Conservation (phyloP, 176 grass and related monocot genomes). For the Canna indica region DNA sequence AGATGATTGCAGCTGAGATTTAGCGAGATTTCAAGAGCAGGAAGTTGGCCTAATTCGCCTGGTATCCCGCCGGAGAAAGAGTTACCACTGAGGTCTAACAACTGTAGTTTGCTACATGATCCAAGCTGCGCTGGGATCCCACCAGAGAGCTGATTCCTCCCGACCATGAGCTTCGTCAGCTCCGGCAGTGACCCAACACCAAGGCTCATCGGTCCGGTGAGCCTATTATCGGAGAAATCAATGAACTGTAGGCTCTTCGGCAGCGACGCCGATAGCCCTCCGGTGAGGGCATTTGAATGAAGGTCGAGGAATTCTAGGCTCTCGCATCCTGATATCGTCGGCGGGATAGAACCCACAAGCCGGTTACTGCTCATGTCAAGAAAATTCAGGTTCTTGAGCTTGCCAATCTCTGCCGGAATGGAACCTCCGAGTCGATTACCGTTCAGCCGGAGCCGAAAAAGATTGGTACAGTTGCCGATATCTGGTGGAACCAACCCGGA, state of each 20-base stretch:
- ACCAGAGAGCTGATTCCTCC: constrained; percentile 51
- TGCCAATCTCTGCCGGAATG: constrained; percentile 62
- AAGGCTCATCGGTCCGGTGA: constrained; percentile 42
- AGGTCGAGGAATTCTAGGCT: constrained; percentile 86
- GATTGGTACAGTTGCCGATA: constrained; percentile 77
- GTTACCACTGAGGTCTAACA: constrained; percentile 73
- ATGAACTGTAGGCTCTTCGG: constrained; percentile 69
- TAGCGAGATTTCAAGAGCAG: constrained; percentile 67
- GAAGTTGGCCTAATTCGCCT: constrained; percentile 56
- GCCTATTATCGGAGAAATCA: constrained; percentile 68
- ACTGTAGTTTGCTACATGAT: constrained; percentile 72
- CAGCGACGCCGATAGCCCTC: constrained; percentile 45
- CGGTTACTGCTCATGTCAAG: constrained; percentile 68
- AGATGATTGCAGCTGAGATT: constrained; percentile 87
- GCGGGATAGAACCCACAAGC: constrained; percentile 46
- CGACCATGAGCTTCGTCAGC: constrained; percentile 70
- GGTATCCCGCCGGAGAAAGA: constrained; percentile 63
- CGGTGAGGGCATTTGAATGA: constrained; percentile 65
- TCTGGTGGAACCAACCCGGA: constrained; percentile 60
- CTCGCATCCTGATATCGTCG: constrained; percentile 44
- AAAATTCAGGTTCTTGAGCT: constrained; percentile 77
- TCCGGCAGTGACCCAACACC: constrained; percentile 51
- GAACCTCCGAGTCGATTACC: constrained; percentile 50
- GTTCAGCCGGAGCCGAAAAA: constrained; percentile 76
- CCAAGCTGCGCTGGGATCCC: constrained; percentile 61